A percentile compares a stretch with the other conserved stretches of the same genome.
Evolutionary conservation across 1,284 basidiomycete genomes (phyloP).

Genomic region (Mycosarcoma mackinlayi): DNA sequence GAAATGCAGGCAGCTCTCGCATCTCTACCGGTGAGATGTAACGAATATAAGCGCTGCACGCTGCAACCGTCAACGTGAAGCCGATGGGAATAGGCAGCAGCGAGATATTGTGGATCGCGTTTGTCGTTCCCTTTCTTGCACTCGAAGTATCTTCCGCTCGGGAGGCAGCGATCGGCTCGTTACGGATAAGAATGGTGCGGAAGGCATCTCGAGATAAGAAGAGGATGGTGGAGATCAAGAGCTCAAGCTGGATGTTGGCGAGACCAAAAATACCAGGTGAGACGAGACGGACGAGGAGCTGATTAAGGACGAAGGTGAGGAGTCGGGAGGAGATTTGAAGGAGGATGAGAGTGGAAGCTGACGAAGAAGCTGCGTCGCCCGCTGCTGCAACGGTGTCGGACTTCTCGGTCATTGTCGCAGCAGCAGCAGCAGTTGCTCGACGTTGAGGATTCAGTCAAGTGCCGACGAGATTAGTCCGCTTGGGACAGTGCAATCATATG

Average conservation of each 20-base stretch:
- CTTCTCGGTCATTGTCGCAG: background rate
- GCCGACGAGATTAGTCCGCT: no score
- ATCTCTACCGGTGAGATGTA: constrained; percentile 50
- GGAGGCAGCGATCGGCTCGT: background rate
- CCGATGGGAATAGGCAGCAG: constrained; percentile 58
- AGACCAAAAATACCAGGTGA: constrained; percentile 87
- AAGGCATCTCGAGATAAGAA: constrained; percentile 93
- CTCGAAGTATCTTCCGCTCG: background rate
- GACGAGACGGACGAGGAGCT: constrained; percentile 83
- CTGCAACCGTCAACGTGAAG: constrained; percentile 28
- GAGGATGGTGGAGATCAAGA: constrained; percentile 86
- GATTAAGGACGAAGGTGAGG: constrained; percentile 88
- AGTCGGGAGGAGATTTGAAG: constrained; percentile 86
- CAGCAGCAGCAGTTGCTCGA: background rate
- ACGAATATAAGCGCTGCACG: constrained; percentile 32
- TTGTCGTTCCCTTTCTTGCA: constrained; percentile 14
- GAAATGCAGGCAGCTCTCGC: constrained; percentile 35
- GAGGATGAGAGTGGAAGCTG: constrained; percentile 82
- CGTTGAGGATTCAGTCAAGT: no score
- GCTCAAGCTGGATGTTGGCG: constrained; percentile 85
- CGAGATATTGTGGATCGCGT: constrained; percentile 56
- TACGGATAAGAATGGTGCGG: constrained; percentile 49
- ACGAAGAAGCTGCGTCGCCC: constrained; percentile 59
- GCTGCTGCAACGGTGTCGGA: background rate
- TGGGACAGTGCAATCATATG: no score